Evolutionary conservation across 164 flowering plant species (phyloP).

Genomic region (Aristolochia contorta): DNA sequence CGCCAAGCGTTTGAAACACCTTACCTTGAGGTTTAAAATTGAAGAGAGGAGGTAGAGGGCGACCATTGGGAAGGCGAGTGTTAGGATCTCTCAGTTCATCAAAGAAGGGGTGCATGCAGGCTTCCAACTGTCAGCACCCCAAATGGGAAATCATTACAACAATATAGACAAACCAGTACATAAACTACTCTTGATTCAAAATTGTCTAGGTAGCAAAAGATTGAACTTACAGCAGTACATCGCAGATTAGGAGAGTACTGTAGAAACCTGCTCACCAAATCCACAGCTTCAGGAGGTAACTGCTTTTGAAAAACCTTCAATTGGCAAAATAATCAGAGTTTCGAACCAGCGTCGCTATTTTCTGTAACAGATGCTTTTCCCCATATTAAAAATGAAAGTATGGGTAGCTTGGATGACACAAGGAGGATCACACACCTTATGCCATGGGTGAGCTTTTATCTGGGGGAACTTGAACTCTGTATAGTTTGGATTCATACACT

Average conservation of each 20-base stretch:
- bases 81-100: slow-evolving; percentile 89
- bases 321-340: neutral
- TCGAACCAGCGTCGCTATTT: too few relatives aligned
- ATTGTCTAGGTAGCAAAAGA: neutral
- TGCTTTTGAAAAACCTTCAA: slow-evolving; percentile 79
- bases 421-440: slow-evolving; percentile 44
- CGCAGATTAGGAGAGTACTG: slow-evolving; percentile 94
- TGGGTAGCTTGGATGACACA: neutral
- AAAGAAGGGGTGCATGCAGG: slow-evolving; percentile 90
- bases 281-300: slow-evolving; percentile 91
- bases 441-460: slow-evolving; percentile 98
- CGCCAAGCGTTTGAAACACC: neutral
- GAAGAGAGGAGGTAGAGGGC: slow-evolving; percentile 92
- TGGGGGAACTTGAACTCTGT: slow-evolving; percentile 96
- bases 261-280: slow-evolving; percentile 80
- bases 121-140: slow-evolving; percentile 63
- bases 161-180: neutral
- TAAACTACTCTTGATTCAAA: neutral
- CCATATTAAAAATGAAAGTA: neutral
- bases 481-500: slow-evolving; percentile 98
- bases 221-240: slow-evolving; percentile 81
- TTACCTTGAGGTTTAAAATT: slow-evolving; percentile 87
- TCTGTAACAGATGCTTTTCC: neutral
- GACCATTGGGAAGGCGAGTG: slow-evolving; percentile 87
- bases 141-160: slow-evolving; percentile 1